These are phyloP conservation scores for Epichloe festucae DNA, from an alignment of 2,329 filamentous ascomycete species.

Conservation along the genomic window DNA sequence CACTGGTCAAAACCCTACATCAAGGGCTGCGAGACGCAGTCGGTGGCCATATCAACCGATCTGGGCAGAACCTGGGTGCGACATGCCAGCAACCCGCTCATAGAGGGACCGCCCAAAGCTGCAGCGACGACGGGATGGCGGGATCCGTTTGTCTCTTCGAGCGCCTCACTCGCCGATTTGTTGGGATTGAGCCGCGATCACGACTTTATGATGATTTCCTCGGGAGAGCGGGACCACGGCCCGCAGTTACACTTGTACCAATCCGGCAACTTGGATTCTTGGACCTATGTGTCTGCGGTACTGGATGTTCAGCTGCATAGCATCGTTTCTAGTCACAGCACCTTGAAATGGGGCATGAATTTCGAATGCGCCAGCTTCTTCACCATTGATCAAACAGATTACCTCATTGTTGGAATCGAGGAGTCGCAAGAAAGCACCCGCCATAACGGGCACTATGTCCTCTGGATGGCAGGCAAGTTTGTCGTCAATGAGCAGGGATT, in stretches of 20 bases:
- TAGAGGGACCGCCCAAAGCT: constrained; percentile 9
- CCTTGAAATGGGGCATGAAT: constrained; percentile 6
- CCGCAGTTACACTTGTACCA: constrained; percentile 12
- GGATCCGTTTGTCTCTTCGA: constrained; percentile 14
- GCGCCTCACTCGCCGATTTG: constrained; percentile 9
- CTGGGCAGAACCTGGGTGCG: constrained; percentile 10
- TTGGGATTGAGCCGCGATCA: constrained; percentile 7
- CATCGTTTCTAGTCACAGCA: constrained; percentile 2
- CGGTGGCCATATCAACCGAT: constrained; percentile 28
- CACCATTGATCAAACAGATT: constrained; percentile 5
- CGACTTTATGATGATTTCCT: constrained; percentile 30
- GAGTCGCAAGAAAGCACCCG: constrained; percentile 6
- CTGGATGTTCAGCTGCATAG: constrained; percentile 5
- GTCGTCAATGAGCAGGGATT: not conserved
- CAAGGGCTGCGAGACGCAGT: constrained; percentile 30
- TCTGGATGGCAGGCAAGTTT: constrained; percentile 7
- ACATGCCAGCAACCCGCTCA: constrained; percentile 11
- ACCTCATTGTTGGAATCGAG: constrained; percentile 9
- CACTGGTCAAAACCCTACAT: constrained; percentile 31
- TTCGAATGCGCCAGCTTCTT: constrained; percentile 15
- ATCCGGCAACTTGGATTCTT: constrained; percentile 9
- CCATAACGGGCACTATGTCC: constrained; percentile 7
- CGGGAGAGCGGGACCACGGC: constrained; percentile 10
- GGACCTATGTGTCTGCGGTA: constrained; percentile 9
- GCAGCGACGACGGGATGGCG: constrained; percentile 14